phyloP scores from a whole-genome alignment of 2,329 filamentous ascomycete genomes.

The Dactylellina parvicollis region DNA sequence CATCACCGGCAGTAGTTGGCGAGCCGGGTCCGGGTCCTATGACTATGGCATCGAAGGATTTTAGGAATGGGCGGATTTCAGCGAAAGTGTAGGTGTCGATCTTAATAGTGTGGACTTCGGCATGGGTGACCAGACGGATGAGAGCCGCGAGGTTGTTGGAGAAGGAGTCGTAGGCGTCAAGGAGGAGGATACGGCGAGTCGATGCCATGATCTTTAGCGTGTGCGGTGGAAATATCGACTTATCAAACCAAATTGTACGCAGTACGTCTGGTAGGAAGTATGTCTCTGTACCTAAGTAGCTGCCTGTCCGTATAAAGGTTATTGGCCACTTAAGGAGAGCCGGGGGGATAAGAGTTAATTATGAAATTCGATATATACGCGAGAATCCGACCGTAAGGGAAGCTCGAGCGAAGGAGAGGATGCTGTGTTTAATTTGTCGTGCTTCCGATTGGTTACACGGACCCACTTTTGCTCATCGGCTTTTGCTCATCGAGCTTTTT shows the following conservation, averaged over 20 bases:
- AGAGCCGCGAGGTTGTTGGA: slow-evolving; percentile 92
- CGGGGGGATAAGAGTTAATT: no score
- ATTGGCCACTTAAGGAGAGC: no score
- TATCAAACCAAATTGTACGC: not conserved
- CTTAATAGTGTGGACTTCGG: slow-evolving; percentile 74
- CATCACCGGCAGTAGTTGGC: slow-evolving; percentile 75
- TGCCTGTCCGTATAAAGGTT: no score
- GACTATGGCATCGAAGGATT: slow-evolving; percentile 81
- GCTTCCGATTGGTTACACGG: slow-evolving; percentile 6
- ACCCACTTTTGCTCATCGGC: slow-evolving; percentile 17
- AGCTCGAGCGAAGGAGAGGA: not conserved
- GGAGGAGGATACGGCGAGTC: slow-evolving; percentile 74
- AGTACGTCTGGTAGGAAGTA: no score
- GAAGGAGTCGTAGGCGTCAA: slow-evolving; percentile 97
- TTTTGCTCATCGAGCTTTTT: slow-evolving; percentile 18
- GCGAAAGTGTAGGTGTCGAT: slow-evolving; percentile 73
- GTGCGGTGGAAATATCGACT: not conserved
- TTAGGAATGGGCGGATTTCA: slow-evolving; percentile 66
- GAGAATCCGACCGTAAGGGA: not conserved
- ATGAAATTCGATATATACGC: no score
- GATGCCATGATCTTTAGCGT: slow-evolving; percentile 26
- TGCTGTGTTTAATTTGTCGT: not conserved
- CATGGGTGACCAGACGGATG: slow-evolving; percentile 74
- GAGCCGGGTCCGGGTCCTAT: slow-evolving; percentile 91
- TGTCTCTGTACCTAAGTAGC: no score